Percentiles rank a stretch among this genome's conserved stretches.
Conservation (phyloP, 1,284 basidiomycete species). For the Microbotryum lychnidis-dioicae region DNA sequence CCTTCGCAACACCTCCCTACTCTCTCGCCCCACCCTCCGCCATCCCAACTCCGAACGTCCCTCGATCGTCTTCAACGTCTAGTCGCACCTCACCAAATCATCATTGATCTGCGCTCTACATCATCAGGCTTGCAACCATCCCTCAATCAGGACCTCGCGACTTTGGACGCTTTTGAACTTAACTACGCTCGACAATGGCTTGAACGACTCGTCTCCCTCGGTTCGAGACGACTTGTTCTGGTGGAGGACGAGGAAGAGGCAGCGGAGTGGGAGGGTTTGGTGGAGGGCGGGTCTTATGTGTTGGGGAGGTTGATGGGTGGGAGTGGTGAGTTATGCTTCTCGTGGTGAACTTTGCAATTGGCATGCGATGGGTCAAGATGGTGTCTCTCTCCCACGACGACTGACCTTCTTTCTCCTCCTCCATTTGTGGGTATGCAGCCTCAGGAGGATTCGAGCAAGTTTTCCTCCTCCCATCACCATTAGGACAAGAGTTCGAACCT, state of each 20-base stretch:
- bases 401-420: neutral
- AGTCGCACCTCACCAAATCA: too few relatives aligned
- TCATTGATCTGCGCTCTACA: too few relatives aligned
- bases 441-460: slow-evolving; percentile 4
- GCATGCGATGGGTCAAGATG: neutral
- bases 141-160: too few relatives aligned
- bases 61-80: too few relatives aligned
- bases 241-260: neutral
- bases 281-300: slow-evolving; percentile 7
- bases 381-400: neutral
- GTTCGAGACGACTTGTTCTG: neutral
- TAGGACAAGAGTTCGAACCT: neutral
- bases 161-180: neutral
- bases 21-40: too few relatives aligned
- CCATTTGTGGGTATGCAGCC: slow-evolving; percentile 2
- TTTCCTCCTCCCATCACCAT: slow-evolving; percentile 6
- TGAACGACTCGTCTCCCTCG: slow-evolving; percentile 5
- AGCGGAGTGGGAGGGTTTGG: slow-evolving; percentile 7
- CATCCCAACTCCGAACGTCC: too few relatives aligned
- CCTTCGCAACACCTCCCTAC: too few relatives aligned
- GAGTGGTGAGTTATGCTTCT: neutral
- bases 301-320: slow-evolving; percentile 8
- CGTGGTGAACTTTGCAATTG: too few relatives aligned
- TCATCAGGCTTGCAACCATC: too few relatives aligned
- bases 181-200: slow-evolving; percentile 12